Conservation (phyloP, 768 basidiomycete species). For the Rhodotorula toruloides region DNA sequence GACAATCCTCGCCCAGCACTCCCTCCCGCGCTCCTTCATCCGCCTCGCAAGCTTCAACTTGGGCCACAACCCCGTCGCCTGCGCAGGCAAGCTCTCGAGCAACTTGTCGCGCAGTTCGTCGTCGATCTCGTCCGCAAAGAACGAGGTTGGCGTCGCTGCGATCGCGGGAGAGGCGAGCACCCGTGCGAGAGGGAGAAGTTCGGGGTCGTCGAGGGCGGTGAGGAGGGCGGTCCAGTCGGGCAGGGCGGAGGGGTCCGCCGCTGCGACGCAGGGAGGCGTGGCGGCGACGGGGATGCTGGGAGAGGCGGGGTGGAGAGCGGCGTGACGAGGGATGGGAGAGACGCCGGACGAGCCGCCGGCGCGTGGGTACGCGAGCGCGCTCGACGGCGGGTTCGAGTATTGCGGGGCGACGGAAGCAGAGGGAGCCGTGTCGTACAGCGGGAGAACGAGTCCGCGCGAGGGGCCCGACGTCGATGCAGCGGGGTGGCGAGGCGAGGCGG, state of each 20-base stretch:
- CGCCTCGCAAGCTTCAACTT: slow-evolving; percentile 6
- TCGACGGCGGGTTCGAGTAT: no score
- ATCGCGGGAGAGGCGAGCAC: slow-evolving; percentile 19
- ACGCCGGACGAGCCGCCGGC: background rate
- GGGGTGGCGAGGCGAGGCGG: background rate
- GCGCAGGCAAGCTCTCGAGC: background rate
- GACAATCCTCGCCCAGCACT: background rate
- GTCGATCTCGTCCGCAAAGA: slow-evolving; percentile 4
- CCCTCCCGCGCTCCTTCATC: background rate
- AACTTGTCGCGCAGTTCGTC: background rate
- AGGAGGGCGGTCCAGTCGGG: slow-evolving; percentile 26
- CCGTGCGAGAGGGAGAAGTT: slow-evolving; percentile 15
- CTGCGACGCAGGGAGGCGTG: slow-evolving; percentile 4
- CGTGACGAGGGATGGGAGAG: background rate
- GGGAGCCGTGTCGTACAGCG: no score
- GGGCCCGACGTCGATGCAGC: background rate
- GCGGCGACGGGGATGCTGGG: background rate
- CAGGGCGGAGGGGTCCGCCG: slow-evolving; percentile 6
- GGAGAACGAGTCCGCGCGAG: no score
- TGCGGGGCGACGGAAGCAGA: no score
- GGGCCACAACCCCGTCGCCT: slow-evolving; percentile 8
- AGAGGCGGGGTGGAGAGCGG: background rate
- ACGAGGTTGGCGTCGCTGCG: slow-evolving; percentile 2
- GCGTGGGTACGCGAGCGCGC: no score
- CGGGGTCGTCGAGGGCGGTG: background rate